phyloP scores from a whole-genome alignment of 306 rosid genomes.

The Rosa rugosa region DNA sequence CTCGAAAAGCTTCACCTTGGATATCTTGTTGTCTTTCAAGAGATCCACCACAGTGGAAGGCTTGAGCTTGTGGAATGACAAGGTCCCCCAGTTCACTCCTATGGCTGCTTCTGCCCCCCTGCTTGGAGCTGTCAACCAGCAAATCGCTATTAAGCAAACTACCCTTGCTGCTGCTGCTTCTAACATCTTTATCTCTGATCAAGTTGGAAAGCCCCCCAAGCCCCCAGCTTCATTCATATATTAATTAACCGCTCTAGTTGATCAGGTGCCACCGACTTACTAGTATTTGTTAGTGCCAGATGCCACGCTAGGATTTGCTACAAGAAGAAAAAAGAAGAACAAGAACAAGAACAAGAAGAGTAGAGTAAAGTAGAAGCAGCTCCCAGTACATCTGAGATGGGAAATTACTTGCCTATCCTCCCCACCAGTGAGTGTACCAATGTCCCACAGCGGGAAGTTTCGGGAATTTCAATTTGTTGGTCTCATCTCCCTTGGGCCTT shows the following conservation, averaged over 20 bases:
- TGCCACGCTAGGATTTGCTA: background rate
- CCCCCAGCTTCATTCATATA: background rate
- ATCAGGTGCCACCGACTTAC: background rate
- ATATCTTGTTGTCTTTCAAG: slow-evolving; percentile 57
- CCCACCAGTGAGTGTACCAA: background rate
- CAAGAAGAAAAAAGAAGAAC: background rate
- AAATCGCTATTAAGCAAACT: slow-evolving; percentile 21
- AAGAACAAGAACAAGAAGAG: background rate
- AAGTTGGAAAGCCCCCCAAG: background rate
- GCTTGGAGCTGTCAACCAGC: slow-evolving; percentile 32
- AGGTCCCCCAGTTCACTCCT: slow-evolving; percentile 91
- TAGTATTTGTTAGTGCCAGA: background rate
- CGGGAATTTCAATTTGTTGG: background rate
- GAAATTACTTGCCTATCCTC: background rate
- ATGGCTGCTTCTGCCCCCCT: slow-evolving; percentile 55
- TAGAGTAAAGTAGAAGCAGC: slow-evolving; percentile 7
- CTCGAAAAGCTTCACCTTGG: slow-evolving; percentile 83
- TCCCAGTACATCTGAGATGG: background rate
- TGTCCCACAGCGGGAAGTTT: background rate
- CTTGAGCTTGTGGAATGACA: slow-evolving; percentile 64
- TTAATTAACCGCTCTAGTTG: background rate
- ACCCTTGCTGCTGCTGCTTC: slow-evolving; percentile 26
- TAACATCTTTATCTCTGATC: slow-evolving; percentile 34
- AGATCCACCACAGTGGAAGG: slow-evolving; percentile 84
- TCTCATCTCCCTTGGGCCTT: background rate